Percentiles rank a stretch among this genome's conserved stretches.
These are phyloP conservation scores for Buddleja alternifolia DNA, from an alignment of 257 asterid genomes.

Conservation along the genomic window DNA sequence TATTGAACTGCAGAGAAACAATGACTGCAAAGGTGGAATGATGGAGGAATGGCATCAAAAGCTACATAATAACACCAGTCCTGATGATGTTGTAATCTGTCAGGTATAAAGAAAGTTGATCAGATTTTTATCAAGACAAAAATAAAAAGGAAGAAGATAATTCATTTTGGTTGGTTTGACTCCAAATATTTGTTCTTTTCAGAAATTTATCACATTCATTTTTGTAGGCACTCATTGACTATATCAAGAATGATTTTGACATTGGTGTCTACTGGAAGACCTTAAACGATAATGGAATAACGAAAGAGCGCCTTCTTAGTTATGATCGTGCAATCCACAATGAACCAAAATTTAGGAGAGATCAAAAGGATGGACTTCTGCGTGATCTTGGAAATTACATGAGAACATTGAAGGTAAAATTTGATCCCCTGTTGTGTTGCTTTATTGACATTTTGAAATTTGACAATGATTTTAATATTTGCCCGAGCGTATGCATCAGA, in stretches of 20 bases:
- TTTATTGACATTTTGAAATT: constrained; percentile 20
- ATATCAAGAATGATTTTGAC: constrained; percentile 82
- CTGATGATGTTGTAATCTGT: constrained; percentile 97
- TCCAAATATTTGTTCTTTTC: background rate
- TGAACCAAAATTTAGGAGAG: constrained; percentile 81
- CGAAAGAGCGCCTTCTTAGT: constrained; percentile 93
- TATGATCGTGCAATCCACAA: constrained; percentile 95
- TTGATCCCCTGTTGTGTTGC: background rate
- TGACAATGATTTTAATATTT: constrained; percentile 10
- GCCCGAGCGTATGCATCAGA: constrained; percentile 8
- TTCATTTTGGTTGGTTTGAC: background rate
- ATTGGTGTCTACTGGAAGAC: constrained; percentile 89
- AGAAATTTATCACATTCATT: constrained; percentile 10
- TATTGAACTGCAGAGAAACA: constrained; percentile 68
- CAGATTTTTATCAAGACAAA: too few species aligned
- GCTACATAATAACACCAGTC: constrained; percentile 96
- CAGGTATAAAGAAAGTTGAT: constrained; percentile 62
- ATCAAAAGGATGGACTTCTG: constrained; percentile 88
- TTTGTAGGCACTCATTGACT: constrained; percentile 87
- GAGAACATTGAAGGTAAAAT: constrained; percentile 86
- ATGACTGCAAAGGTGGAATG: constrained; percentile 93
- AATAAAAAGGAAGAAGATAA: background rate
- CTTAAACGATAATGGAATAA: constrained; percentile 89
- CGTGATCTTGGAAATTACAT: constrained; percentile 93
- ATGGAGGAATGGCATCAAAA: constrained; percentile 99